phyloP scores from a whole-genome alignment of 2,329 filamentous ascomycete genomes.

The Cadophora sp. region DNA sequence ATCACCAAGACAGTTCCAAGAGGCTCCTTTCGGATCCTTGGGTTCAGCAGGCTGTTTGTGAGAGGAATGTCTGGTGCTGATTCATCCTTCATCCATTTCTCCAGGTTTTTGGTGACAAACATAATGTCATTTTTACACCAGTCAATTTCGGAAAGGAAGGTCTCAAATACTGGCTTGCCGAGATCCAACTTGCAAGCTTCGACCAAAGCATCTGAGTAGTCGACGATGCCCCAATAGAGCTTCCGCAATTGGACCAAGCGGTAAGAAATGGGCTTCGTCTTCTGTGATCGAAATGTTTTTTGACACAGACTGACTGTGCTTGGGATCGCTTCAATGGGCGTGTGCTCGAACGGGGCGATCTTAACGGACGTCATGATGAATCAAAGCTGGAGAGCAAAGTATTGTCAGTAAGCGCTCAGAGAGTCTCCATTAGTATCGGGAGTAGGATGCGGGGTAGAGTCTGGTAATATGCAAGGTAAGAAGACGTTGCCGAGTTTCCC shows the following conservation, averaged over 20 bases:
- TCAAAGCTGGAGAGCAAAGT: not conserved
- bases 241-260: slow-evolving; percentile 86
- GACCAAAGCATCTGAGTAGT: slow-evolving; percentile 74
- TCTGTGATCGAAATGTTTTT: slow-evolving; percentile 76
- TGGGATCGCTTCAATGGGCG: slow-evolving; percentile 71
- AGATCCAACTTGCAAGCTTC: slow-evolving; percentile 82
- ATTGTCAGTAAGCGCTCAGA: not conserved
- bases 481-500: not conserved
- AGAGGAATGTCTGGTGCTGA: slow-evolving; percentile 72
- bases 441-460: not conserved
- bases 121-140: slow-evolving; percentile 85
- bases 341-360: slow-evolving; percentile 58
- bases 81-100: slow-evolving; percentile 86
- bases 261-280: slow-evolving; percentile 83
- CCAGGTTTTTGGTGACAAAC: slow-evolving; percentile 77
- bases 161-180: slow-evolving; percentile 78
- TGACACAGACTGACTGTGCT: slow-evolving; percentile 65
- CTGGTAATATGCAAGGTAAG: not conserved
- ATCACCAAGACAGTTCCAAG: slow-evolving; percentile 85
- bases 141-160: slow-evolving; percentile 74
- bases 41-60: slow-evolving; percentile 71
- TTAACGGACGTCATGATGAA: slow-evolving; percentile 35
- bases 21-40: slow-evolving; percentile 85
- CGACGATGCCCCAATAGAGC: slow-evolving; percentile 91
- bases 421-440: no score